Percentiles rank a stretch among this genome's conserved stretches.
phyloP scores from a whole-genome alignment of 1,284 basidiomycete species.

The Coniophora puteana region DNA sequence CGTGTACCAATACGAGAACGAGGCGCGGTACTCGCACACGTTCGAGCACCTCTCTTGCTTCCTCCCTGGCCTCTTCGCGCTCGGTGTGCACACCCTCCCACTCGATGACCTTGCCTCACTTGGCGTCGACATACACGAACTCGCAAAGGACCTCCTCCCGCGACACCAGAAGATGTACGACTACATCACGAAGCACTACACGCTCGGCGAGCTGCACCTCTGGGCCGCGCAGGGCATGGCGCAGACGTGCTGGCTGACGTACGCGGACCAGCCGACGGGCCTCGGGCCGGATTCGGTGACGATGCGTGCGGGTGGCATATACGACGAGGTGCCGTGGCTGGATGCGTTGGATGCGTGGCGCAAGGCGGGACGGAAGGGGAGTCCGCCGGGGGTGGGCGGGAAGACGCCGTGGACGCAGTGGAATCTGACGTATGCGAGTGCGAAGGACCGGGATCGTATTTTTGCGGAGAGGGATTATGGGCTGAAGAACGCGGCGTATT shows the following conservation, averaged over 20 bases:
- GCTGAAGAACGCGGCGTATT: constrained; percentile 39
- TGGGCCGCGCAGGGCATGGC: constrained; percentile 70
- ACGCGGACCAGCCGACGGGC: constrained; percentile 59
- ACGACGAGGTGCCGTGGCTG: constrained; percentile 42
- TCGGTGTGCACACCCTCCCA: constrained; percentile 62
- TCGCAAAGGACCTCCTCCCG: constrained; percentile 34
- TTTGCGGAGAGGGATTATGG: constrained; percentile 35
- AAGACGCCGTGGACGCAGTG: constrained; percentile 28
- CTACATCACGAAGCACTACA: constrained; percentile 32
- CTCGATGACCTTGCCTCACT: constrained; percentile 43
- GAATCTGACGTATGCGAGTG: constrained; percentile 13
- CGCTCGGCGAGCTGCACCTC: constrained; percentile 50
- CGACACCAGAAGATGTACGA: constrained; percentile 32
- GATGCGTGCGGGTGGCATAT: constrained; percentile 33
- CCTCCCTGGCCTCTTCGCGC: constrained; percentile 71
- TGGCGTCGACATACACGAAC: constrained; percentile 38
- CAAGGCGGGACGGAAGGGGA: constrained; percentile 34
- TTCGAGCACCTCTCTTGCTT: constrained; percentile 81
- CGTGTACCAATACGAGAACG: constrained; percentile 27
- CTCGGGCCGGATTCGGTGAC: constrained; percentile 57
- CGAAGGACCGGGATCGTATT: constrained; percentile 21
- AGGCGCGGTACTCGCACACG: constrained; percentile 39
- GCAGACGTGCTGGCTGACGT: constrained; percentile 62
- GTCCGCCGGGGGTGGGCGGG: constrained; percentile 51
- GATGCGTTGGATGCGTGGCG: constrained; percentile 52